Conservation (phyloP, 1,139 yeast genomes). For the Yamadazyma siamensis region DNA sequence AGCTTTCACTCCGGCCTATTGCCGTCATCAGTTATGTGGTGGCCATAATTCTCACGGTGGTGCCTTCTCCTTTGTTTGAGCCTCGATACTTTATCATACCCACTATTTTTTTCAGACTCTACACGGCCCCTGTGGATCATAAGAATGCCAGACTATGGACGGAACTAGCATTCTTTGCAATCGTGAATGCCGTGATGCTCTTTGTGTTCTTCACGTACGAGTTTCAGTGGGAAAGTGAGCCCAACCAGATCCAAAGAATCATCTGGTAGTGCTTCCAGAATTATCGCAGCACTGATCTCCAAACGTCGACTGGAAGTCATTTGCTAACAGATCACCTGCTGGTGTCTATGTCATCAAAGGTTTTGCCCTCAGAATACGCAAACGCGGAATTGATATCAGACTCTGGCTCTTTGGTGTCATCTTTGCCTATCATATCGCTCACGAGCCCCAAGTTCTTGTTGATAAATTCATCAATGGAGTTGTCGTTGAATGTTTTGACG, state of each 20-base stretch:
- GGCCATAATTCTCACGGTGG: slow-evolving; percentile 58
- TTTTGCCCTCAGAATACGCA: slow-evolving; percentile 7
- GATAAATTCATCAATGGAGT: slow-evolving; percentile 28
- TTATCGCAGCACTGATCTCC: too few species aligned
- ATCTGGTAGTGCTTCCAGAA: slow-evolving; percentile 91
- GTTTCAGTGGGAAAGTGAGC: slow-evolving; percentile 67
- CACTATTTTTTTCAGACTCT: slow-evolving; percentile 66
- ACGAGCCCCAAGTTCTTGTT: slow-evolving; percentile 21
- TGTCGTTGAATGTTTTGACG: slow-evolving; percentile 14
- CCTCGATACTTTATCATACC: slow-evolving; percentile 91
- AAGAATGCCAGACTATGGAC: slow-evolving; percentile 29
- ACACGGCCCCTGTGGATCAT: slow-evolving; percentile 40
- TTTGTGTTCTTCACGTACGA: slow-evolving; percentile 57
- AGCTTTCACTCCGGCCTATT: slow-evolving; percentile 23
- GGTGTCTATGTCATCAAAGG: slow-evolving; percentile 7
- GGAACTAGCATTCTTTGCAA: slow-evolving; percentile 62
- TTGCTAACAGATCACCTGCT: too few species aligned
- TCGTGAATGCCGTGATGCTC: slow-evolving; percentile 52
- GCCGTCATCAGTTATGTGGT: slow-evolving; percentile 44
- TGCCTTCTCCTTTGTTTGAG: slow-evolving; percentile 90
- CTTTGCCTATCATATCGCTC: slow-evolving; percentile 2
- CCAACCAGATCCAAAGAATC: slow-evolving; percentile 63
- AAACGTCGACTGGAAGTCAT: too few species aligned
- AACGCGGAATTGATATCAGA: slow-evolving; percentile 1
- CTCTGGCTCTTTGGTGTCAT: neutral